Base-by-base conservation (phyloP, 2,329 filamentous ascomycete genomes). In the Aspergillus sp. region DNA sequence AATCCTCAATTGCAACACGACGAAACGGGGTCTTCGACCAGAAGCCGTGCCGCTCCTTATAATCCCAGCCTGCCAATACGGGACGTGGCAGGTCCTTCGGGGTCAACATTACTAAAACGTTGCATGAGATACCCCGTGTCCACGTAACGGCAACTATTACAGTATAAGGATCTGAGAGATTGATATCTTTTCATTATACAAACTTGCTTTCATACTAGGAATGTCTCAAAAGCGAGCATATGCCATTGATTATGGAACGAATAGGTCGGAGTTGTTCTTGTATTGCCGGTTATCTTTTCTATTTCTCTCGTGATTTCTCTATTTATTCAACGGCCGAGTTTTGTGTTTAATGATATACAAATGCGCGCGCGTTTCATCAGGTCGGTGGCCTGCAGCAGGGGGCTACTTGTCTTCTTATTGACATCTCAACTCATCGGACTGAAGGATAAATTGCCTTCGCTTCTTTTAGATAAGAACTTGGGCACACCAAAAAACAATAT, bases 281-380 rank as follows among this genome's bases (percentile, higher is more conserved):
- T 55, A 17, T 41, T 33, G 22, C 15, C 46, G 42, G 56, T 56
- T 56, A 37, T 37, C 13, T 37, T 37, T 37, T 12, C 19, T 11
- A 50, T 53, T 19, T 17, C 50, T 33, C 34, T 41, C 27, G 42
- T 56, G 37, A 45, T 51, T 44, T 54, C 13, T 54, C 24, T 41
- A 39, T 39, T 54, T 47, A 44, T 39, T 46, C 15, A 27, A 19
- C 48, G 40, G 30, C 51, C 37, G 57, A 59, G 46, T 44, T 20
- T 58, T 58, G 59, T 60, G 61, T 50, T 55, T 63, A 53, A 61
- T 56, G 59, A 59, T 60, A 61, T 60, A 54, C 40, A 27, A 37
- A 20, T 52, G 37, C 20, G 37, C 20, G 37, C 37, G 42, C 24
- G 45, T 55, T 51, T 24, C 44, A 30, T 34, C 30, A 12, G 33